Base-by-base conservation (phyloP, 1,284 basidiomycete genomes). In the Trametes polyzona region DNA sequence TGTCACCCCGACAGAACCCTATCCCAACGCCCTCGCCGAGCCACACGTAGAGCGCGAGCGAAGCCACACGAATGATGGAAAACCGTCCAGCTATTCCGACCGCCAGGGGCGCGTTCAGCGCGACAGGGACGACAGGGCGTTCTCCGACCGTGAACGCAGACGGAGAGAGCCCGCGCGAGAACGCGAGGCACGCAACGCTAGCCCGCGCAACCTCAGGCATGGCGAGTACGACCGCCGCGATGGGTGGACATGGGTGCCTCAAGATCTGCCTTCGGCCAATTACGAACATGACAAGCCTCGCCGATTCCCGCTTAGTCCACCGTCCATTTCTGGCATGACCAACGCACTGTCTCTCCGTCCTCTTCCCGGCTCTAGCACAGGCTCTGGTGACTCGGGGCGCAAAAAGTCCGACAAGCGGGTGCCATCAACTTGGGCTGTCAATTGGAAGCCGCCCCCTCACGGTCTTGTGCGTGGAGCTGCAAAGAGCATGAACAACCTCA, bases 401-500 rank as follows among this genome's bases (percentile, higher is more conserved):
- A 61, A 55, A 33, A 70, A 67, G 32, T 61, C 65, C 19, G 56
- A 59, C 10, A 73, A 77, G 35, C 71, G 74, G 16, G 76, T 83
- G 21, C 80, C 80, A 4, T 47, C 63, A 3, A 72, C 73, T 41
- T 82, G 77, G 74, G 67, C 79, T n/a, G 78, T 83, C 23, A 71
- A 73, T 24, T 85, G 77, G 76, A 82, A 79, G 35, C 40, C 58
- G 11, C 19, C 55, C 14, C 62, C 62, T 4, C 39, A 52, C 26
- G 44, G 56, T 16, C 48, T 55, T 9, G 54, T 72, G 73, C 40
- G 67, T 74, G 54, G 69, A 66, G 65, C 55, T 8, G 72, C 80
- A 10, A 86, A 85, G 71, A 87, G 85, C 63, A 81, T 86, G 76
- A 80, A 80, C 60, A 82, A 83, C 59, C 72, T 87, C 41, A 75